Evolutionary conservation across 179 eudicot species (phyloP), one percentile per base, ranked within the genome.

Genomic region (Silene noctiflora): DNA sequence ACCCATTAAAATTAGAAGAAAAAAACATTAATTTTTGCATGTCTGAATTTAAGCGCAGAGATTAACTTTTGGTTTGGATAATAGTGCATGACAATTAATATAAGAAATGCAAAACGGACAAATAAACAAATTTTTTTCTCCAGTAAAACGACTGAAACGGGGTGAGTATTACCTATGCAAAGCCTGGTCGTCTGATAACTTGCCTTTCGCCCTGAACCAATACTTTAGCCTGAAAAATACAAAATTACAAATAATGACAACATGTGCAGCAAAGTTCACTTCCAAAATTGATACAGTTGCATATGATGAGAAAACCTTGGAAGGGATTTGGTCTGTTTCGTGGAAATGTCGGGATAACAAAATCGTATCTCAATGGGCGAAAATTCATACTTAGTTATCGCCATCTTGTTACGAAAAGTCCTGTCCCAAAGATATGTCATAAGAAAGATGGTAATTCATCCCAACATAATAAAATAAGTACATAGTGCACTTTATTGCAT

Each of bases 331-430:
- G 87, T 89, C 80, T 90, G 93, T 66, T 82, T 93, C 62, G 97
- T 90, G 70, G 81, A 65, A 72, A 85, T 75, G 73, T 72, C 81
- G 58, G 94, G 94, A 44, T 93, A 89, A 83, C 99, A 96, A 82
- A 93, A 93, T 66, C 92, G 87, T 81, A 93, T 87, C 60, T 96
- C 98, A 64, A 96, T 86, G 12, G 99, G 99, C 94, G 92, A 96
- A 21, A 89, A 85, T 35, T 83, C 75, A 79, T 81, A 77, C 56
- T 84, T 48, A 35, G 84, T 17, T 48, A 81, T 79, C 65, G 97
- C 96, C 72, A 90, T 89, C 86, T 93, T 96, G 86, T 93, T 91
- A 58, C 99, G 92, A 79, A 93, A 93, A 65, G 91, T 79, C 89
- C 99, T 96, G 94, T 80, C n/a, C 48, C 79, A 87, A 76, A 74